phyloP scores from a whole-genome alignment of 352 stramenopile genomes.

The Aphanomyces astaci region DNA sequence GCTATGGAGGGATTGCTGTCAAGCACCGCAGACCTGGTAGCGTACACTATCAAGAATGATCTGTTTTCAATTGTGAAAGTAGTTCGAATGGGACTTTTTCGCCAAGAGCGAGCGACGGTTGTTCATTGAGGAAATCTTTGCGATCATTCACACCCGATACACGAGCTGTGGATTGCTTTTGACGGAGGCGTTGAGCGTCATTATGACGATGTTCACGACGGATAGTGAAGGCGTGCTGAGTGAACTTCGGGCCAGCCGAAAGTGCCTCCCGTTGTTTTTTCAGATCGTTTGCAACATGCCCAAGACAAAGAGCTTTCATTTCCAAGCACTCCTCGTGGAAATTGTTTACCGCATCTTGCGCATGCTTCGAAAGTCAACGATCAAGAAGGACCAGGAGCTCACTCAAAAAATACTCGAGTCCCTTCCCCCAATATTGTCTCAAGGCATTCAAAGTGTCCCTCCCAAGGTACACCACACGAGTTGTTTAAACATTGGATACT shows the following conservation, averaged over 20 bases:
- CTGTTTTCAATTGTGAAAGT: not conserved
- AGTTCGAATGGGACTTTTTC: conserved; percentile 22
- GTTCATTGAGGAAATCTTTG: conserved; percentile 15
- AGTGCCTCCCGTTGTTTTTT: conserved; percentile 3
- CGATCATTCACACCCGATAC: not conserved
- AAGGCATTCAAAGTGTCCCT: not conserved
- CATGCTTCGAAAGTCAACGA: conserved; percentile 4
- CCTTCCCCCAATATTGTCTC: conserved; percentile 3
- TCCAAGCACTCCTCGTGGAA: conserved; percentile 20
- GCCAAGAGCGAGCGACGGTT: conserved; percentile 4
- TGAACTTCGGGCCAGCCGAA: not conserved
- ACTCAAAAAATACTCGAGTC: not conserved
- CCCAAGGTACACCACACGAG: conserved; percentile 3
- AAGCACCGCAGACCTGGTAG: conserved; percentile 14
- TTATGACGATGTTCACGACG: conserved; percentile 18
- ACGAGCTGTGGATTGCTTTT: not conserved
- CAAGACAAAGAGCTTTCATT: conserved; percentile 21
- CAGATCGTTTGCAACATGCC: conserved; percentile 16
- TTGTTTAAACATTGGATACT: not conserved
- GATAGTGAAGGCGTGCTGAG: not conserved
- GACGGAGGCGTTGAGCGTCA: conserved; percentile 13
- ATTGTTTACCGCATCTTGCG: conserved; percentile 16
- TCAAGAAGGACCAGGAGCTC: conserved; percentile 12
- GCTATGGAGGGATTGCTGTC: conserved; percentile 9
- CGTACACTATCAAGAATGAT: not conserved